Evolutionary conservation across 176 grass and related monocot species (phyloP).

Genomic region (sorghum (Sorghum bicolor)): Sorghum_bicolor_NCBIv3 NC_012875.2:42552001-42552500

Average conservation of each 20-base stretch:
- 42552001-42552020: constrained; percentile 37
- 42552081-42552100: not conserved
- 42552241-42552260: not conserved
- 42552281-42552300: not conserved
- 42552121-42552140: not conserved
- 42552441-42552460: not conserved
- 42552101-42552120: not conserved
- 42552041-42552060: constrained; percentile 8
- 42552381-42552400: not conserved
- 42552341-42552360: constrained; percentile 5
- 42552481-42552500: not conserved
- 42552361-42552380: not conserved
- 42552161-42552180: constrained; percentile 4
- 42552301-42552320: not conserved
- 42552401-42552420: not conserved
- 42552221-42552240: not conserved
- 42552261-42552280: not conserved
- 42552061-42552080: not conserved
- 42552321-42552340: not conserved
- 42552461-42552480: not conserved
- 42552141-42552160: constrained; percentile 24
- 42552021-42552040: constrained; percentile 1
- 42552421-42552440: constrained; percentile 20
- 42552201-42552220: not conserved
- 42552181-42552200: not conserved